Percentiles rank a stretch among this genome's conserved stretches.
These are phyloP conservation scores for Pestalotiopsis sp. DNA, from an alignment of 2,329 filamentous ascomycete species.

Conservation along the genomic window DNA sequence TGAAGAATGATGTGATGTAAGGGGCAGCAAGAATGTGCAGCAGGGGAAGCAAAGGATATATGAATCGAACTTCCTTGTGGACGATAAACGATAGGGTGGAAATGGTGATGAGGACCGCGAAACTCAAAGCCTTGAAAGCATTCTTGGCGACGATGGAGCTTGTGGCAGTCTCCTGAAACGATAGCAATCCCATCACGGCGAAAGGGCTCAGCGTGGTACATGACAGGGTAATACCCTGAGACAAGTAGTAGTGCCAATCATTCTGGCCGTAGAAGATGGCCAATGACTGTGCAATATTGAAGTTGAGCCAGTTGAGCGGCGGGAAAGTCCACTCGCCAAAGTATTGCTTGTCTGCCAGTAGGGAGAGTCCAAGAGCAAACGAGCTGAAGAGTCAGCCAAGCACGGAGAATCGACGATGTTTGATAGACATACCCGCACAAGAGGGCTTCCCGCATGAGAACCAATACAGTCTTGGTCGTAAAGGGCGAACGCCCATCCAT, in stretches of 20 bases:
- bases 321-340: conserved; percentile 89
- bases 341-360: conserved; percentile 72
- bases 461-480: conserved; percentile 42
- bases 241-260: conserved; percentile 89
- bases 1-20: conserved; percentile 67
- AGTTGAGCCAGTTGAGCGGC: conserved; percentile 81
- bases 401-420: conserved; percentile 30
- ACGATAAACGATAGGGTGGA: conserved; percentile 73
- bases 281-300: conserved; percentile 86
- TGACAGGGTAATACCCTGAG: conserved; percentile 85
- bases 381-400: conserved; percentile 30
- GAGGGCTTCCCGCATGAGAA: conserved; percentile 64
- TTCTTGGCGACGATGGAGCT: conserved; percentile 37
- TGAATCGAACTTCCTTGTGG: conserved; percentile 97
- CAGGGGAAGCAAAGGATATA: conserved; percentile 88
- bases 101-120: conserved; percentile 61
- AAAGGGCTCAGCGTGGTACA: conserved; percentile 85
- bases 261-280: conserved; percentile 93
- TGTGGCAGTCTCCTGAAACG: conserved; percentile 36
- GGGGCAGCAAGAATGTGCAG: conserved; percentile 80
- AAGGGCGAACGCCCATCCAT: conserved; percentile 43
- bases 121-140: conserved; percentile 56
- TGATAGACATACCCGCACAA: conserved; percentile 56
- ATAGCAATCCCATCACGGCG: conserved; percentile 64
- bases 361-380: conserved; percentile 63